Evolutionary conservation across 164 flowering plant species (phyloP).

Genomic region (Malania oleifera): DNA sequence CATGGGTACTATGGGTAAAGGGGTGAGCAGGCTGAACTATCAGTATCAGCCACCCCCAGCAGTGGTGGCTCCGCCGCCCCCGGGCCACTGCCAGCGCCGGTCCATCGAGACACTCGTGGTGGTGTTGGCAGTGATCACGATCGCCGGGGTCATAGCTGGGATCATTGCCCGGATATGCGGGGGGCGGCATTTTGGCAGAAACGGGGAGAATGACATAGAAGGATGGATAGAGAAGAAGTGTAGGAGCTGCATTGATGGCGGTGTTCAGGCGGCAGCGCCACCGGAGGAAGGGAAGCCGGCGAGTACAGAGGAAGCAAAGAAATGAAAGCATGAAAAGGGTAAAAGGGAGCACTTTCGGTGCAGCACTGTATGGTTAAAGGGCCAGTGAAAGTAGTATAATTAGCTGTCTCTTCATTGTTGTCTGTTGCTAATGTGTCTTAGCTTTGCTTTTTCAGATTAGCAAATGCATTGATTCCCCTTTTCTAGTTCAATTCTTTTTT

Average conservation of each 20-base stretch:
- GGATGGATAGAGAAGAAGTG: constrained; percentile 81
- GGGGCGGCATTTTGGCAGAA: constrained; percentile 55
- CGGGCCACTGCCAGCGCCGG: constrained; percentile 30
- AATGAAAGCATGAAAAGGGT: too few species aligned
- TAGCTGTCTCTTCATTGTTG: too few species aligned
- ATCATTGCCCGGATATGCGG: constrained; percentile 69
- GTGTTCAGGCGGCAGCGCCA: constrained; percentile 29
- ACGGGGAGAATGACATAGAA: constrained; percentile 66
- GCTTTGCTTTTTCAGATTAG: neutral
- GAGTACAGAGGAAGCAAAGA: constrained; percentile 29
- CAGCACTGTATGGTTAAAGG: constrained; percentile 1
- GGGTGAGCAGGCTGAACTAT: constrained; percentile 18
- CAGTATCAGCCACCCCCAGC: constrained; percentile 26
- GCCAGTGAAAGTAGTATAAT: neutral
- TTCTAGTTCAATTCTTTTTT: too few species aligned
- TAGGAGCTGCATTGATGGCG: constrained; percentile 67
- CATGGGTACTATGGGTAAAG: constrained; percentile 1
- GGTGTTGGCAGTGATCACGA: constrained; percentile 67
- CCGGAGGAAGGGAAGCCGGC: constrained; percentile 16
- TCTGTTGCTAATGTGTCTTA: neutral
- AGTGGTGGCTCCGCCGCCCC: constrained; percentile 18
- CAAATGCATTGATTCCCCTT: too few species aligned
- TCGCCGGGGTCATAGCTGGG: constrained; percentile 60
- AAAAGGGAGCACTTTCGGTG: too few species aligned
- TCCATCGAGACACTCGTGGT: constrained; percentile 75